Base-by-base conservation (phyloP, 2,329 filamentous ascomycete genomes). In the Venturia asperata region DNA sequence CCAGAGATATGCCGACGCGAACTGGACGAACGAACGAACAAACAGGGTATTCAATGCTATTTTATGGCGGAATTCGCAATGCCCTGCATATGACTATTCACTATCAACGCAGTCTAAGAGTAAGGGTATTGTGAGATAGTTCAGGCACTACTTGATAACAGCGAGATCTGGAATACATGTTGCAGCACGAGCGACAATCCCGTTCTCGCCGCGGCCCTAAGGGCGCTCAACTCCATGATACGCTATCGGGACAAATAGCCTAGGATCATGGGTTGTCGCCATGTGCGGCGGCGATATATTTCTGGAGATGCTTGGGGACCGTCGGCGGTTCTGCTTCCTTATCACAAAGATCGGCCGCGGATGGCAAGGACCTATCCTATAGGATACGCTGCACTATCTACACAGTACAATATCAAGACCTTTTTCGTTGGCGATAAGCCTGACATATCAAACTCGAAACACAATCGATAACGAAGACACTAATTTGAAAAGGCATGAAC, bases 1-100 rank as follows among this genome's bases (percentile, higher is more conserved):
- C 30, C 27, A 58, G n/a, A 58, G 52, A 37, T 58, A 58, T 58
- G 52, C 30, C 30, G 19, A 58, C 10, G 30, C 52, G 6, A 58
- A n/a, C 17, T 37, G 3, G 19, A 37, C n/a, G n/a, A 15, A n/a
- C 5, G 47, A 30, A 37, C n/a, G n/a, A 15, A n/a, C 5, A 21
- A 30, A 37, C 52, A 58, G 17, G 52, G 30, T 17, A 58, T 37
- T 15, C 5, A 37, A 11, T n/a, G 30, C 5, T n/a, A 5, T 17
- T n/a, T 58, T n/a, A 37, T 58, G 52, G 27, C 10, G 30, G 37
- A 21, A 5, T 58, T 37, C 17, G 19, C 30, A 11, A 11, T 58
- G 11, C n/a, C 10, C 27, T 58, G 27, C n/a, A 37, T 37, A 10
- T 15, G 5, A 58, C 52, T 37, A 5, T 27, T 11, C 9, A 19